Evolutionary conservation across 306 rosid genomes (phyloP), one percentile per base, ranked within the genome.

Genomic region (Cicer judaicum): DNA sequence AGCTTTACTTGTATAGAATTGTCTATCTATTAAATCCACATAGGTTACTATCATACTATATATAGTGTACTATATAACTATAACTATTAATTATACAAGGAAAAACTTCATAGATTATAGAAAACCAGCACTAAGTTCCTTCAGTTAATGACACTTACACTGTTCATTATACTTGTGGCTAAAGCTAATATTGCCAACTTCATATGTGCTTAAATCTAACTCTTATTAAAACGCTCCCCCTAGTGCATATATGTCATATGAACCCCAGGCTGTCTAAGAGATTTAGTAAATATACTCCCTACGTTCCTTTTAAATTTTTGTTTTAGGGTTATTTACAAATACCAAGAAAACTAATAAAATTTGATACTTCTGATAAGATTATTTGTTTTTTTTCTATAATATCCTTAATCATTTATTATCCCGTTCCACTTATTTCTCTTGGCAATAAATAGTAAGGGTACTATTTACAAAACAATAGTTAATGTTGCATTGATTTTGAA

Each of bases 1-100:
- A 74, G 52, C 56, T 65, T 70, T 73, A 10, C 10, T 70, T 52
- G 39, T 10, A 16, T 38, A 53, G 15, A 70, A 53, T 70, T 69
- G 44, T 38, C 6, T 7, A 36, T 76, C 48, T 76, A 52, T 41
- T 53, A 8, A 42, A 40, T 13, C 67, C 67, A 41, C 10, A 41
- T 15, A 4, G 24, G 48, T 46, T 50, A 52, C 13, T 15, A 14
- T 13, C 16, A 64, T 52, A 12, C 46, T 64, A 53, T 64, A 6
- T 40, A 6, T 7, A n/a, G 19, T 64, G 6, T 29, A 59, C 18
- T 10, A 7, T 38, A 36, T 38, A 62, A n/a, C 44, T 74, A 12
- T 21, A 62, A n/a, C 44, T 74, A 38, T 21, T 40, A 64, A 39
- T 75, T 63, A 6, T 53, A 39, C 6, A 9, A 13, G 10, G 55